phyloP scores from a whole-genome alignment of 164 flowering plant genomes.

The Vitis vinifera region DNA sequence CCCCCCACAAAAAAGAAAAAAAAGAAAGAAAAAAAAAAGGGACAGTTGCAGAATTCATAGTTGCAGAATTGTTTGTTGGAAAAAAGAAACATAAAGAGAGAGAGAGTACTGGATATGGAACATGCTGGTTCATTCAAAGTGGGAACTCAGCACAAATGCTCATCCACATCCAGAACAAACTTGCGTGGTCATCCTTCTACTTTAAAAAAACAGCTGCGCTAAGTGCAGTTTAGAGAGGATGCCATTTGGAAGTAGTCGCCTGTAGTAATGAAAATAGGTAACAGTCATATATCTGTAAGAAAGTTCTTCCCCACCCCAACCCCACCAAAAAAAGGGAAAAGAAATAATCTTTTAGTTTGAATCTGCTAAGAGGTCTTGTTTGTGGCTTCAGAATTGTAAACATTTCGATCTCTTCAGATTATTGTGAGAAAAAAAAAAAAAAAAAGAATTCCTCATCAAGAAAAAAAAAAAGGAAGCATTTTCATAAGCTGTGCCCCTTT shows the following conservation, averaged over 20 bases:
- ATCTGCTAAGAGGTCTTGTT: too few species aligned
- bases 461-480: neutral
- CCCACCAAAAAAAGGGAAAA: too few species aligned
- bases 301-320: neutral
- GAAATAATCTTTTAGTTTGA: too few species aligned
- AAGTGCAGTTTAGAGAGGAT: constrained; percentile 26
- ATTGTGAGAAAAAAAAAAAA: neutral
- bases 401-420: too few species aligned
- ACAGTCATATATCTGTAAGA: constrained; percentile 17
- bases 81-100: constrained; percentile 44
- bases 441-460: neutral
- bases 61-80: constrained; percentile 23
- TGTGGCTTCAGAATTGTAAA: too few species aligned
- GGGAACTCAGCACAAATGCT: constrained; percentile 42
- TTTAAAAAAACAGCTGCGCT: constrained; percentile 14
- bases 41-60: neutral
- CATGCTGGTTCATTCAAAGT: constrained; percentile 69
- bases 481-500: neutral
- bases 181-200: constrained; percentile 10
- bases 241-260: constrained; percentile 7
- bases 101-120: constrained; percentile 27
- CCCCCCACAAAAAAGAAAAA: too few species aligned
- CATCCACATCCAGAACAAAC: constrained; percentile 22
- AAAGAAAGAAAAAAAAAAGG: too few species aligned
- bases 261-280: constrained; percentile 8